These are phyloP conservation scores for Aspergillus sclerotiicarbonarius DNA, from an alignment of 495 filamentous ascomycete species.

Conservation along the genomic window DNA sequence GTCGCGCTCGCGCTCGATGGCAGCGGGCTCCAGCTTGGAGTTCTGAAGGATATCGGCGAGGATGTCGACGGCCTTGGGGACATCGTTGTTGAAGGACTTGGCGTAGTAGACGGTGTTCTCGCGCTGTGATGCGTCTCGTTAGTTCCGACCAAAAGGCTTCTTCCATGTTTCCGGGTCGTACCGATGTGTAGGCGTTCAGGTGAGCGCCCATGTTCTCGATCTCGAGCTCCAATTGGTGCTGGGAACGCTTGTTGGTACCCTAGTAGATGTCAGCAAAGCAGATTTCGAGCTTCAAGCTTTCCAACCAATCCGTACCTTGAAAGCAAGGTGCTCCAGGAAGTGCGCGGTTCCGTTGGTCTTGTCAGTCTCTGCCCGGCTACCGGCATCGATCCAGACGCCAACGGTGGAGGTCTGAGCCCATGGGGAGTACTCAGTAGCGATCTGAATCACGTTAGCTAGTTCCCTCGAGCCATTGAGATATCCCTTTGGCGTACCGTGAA, in stretches of 20 bases:
- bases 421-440: constrained; percentile 96
- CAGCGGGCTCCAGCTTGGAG: constrained; percentile 88
- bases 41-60: constrained; percentile 98
- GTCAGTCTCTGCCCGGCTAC: constrained; percentile 95
- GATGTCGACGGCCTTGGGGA: constrained; percentile 93
- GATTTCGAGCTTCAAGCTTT: constrained; percentile 15
- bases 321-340: constrained; percentile 98
- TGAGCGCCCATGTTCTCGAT: constrained; percentile 99
- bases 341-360: constrained; percentile 98
- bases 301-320: constrained; percentile 67
- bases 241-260: constrained; percentile 90
- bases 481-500: constrained; percentile 70
- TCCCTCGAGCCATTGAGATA: constrained; percentile 24
- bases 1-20: constrained; percentile 95
- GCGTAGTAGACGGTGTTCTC: constrained; percentile 99
- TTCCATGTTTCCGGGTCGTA: constrained; percentile 50
- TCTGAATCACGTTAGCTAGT: constrained; percentile 58
- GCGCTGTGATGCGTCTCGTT: constrained; percentile 57
- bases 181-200: constrained; percentile 99
- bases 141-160: constrained; percentile 16
- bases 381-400: constrained; percentile 98
- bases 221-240: constrained; percentile 96
- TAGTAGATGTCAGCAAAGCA: constrained; percentile 27
- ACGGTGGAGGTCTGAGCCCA: constrained; percentile 98
- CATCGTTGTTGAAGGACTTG: constrained; percentile 96